Base-by-base conservation (phyloP, 257 asterid species). In the Jacaranda copaia region DNA sequence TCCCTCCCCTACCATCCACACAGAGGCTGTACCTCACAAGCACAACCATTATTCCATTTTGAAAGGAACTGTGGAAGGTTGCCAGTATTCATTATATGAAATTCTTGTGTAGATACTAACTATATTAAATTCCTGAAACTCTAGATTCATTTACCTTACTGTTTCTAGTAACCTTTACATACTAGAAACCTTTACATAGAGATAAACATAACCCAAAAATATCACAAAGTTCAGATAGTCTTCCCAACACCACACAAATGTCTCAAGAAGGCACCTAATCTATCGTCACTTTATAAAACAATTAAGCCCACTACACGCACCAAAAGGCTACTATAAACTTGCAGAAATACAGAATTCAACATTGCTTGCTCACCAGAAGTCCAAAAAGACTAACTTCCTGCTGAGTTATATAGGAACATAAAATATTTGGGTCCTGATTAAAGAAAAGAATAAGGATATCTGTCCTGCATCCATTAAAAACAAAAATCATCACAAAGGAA, bases 301-400 rank as follows among this genome's bases (percentile, higher is more conserved):
- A 75, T 19, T 14, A 56, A 6, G 10, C 51, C 42, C 35, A 52
- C 43, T 38, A 49, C 5, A 62, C 64, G 79, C 73, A 62, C 48
- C 71, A 53, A 79, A 25, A 52, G 32, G 16, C 46, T 42, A n/a
- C 55, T 20, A 8, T 63, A 72, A 58, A 76, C 72, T 71, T 65
- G 55, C 19, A 13, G 63, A 73, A 51, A 16, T 35, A 75, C 63
- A 76, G n/a, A 64, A 18, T 72, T 64, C 65, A 46, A 49, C 32
- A 25, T 25, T 25, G 32, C 32, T 25, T 76, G 70, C 96, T 87
- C 84, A 95, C 98, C 96, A 95, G 81, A 80, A 93, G 90, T 68
- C 96, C 97, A 83, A 95, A 89, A 60, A 95, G 89, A 60, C 68
- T 86, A 76, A 94, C 97, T 77, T 93, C 99, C 77, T 82, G 94